phyloP scores from a whole-genome alignment of 2,329 filamentous ascomycete genomes.

The Byssothecium circinans region DNA sequence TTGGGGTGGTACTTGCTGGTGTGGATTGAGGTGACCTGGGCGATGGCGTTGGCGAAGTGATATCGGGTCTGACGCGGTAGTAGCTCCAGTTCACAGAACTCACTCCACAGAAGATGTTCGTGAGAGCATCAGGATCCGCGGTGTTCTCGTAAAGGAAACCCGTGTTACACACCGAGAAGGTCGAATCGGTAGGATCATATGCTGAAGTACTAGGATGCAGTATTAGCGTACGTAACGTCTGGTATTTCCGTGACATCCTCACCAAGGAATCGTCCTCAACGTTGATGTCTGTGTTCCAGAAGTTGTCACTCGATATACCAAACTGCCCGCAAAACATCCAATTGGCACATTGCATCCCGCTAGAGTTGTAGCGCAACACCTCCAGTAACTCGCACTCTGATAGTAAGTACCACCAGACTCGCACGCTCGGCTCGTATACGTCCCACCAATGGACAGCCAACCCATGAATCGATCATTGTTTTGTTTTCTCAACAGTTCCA shows the following conservation, averaged over 20 bases:
- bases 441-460: constrained; percentile 18
- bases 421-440: constrained; percentile 19
- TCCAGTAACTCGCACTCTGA: constrained; percentile 19
- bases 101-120: constrained; percentile 28
- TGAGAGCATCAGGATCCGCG: constrained; percentile 20
- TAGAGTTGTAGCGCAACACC: constrained; percentile 25
- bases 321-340: constrained; percentile 24
- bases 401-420: constrained; percentile 24
- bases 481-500: constrained; percentile 28
- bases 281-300: constrained; percentile 8
- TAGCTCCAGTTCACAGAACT: constrained; percentile 26
- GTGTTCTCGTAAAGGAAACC: constrained; percentile 28
- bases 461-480: constrained; percentile 27
- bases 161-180: constrained; percentile 29
- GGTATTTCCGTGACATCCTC: too few relatives aligned
- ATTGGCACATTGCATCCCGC: constrained; percentile 24
- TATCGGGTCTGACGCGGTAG: constrained; percentile 21
- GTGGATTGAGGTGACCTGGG: constrained; percentile 2
- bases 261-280: constrained; percentile 13
- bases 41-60: constrained; percentile 9
- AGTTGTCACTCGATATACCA: constrained; percentile 19
- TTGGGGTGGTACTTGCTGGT: neutral
- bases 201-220: constrained; percentile 11
- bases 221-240: neutral
- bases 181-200: constrained; percentile 16